Evolutionary conservation across 768 basidiomycete genomes (phyloP).

Genomic region (Dictyophora rubrovolvata): DNA sequence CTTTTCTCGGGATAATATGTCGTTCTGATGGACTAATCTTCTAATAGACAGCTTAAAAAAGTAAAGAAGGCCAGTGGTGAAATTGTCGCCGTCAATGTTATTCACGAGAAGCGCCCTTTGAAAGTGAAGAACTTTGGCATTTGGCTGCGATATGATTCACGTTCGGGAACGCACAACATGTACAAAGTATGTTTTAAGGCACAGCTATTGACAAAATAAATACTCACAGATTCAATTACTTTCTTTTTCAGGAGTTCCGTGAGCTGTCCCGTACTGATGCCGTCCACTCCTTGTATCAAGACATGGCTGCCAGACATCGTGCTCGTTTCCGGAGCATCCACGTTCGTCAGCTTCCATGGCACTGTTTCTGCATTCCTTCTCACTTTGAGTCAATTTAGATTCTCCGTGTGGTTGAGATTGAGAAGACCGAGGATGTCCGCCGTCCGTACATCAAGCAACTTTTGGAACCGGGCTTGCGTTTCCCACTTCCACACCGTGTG

Average conservation of each 20-base stretch:
- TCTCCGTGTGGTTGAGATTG: constrained; percentile 93
- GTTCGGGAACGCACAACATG: constrained; percentile 99
- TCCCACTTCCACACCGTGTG: constrained; percentile 85
- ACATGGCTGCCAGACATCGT: constrained; percentile 98
- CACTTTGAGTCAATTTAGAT: constrained; percentile 45
- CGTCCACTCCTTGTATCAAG: constrained; percentile 95
- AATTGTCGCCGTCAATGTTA: constrained; percentile 96
- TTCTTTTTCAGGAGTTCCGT: constrained; percentile 62
- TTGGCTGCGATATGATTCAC: constrained; percentile 99
- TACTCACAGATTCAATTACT: background rate
- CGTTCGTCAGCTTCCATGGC: constrained; percentile 36
- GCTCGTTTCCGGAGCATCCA: constrained; percentile 99
- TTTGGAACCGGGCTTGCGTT: constrained; percentile 80
- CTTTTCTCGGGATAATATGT: background rate
- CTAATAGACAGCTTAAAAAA: constrained; percentile 82
- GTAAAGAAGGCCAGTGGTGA: constrained; percentile 99
- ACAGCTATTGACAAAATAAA: constrained; percentile 4
- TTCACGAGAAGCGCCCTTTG: constrained; percentile 93
- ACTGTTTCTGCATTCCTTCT: background rate
- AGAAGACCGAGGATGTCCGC: constrained; percentile 84
- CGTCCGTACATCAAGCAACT: constrained; percentile 98
- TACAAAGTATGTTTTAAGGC: constrained; percentile 51
- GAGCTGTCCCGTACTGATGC: constrained; percentile 91
- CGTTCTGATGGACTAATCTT: background rate
- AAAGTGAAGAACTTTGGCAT: constrained; percentile 99